phyloP scores from a whole-genome alignment of 1,139 yeast species.

The Yarrowia galli region DNA sequence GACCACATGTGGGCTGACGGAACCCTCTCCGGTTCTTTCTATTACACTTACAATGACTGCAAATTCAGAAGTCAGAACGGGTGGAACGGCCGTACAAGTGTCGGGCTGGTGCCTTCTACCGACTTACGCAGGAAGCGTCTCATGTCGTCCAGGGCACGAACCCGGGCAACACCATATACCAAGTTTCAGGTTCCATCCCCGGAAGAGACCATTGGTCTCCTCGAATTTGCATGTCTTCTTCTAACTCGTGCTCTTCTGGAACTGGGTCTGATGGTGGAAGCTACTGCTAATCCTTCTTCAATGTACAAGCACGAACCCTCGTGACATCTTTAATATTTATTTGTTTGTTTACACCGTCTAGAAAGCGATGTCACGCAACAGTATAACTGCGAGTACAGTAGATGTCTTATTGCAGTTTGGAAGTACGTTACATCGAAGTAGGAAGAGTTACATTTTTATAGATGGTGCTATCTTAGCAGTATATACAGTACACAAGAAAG shows the following conservation, averaged over 20 bases:
- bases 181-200: conserved; percentile 15
- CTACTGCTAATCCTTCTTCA: background rate
- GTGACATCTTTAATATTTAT: background rate
- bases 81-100: conserved; percentile 33
- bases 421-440: too few species aligned
- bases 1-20: conserved; percentile 31
- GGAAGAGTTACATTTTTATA: too few species aligned
- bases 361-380: too few species aligned
- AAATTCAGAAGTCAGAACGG: conserved; percentile 29
- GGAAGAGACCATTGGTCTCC: conserved; percentile 31
- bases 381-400: too few species aligned
- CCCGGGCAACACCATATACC: conserved; percentile 18
- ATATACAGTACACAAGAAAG: too few species aligned
- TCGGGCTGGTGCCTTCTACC: conserved; percentile 31
- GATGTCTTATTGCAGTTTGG: too few species aligned
- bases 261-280: conserved; percentile 19
- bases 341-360: background rate
- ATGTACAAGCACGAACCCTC: background rate
- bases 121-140: conserved; percentile 5
- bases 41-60: conserved; percentile 25
- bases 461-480: too few species aligned
- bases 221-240: conserved; percentile 25
- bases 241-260: conserved; percentile 11
- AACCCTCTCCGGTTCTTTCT: conserved; percentile 22
- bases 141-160: conserved; percentile 28